Conservation (phyloP, 2,329 filamentous ascomycete genomes). For the Fusarium falciforme region DNA sequence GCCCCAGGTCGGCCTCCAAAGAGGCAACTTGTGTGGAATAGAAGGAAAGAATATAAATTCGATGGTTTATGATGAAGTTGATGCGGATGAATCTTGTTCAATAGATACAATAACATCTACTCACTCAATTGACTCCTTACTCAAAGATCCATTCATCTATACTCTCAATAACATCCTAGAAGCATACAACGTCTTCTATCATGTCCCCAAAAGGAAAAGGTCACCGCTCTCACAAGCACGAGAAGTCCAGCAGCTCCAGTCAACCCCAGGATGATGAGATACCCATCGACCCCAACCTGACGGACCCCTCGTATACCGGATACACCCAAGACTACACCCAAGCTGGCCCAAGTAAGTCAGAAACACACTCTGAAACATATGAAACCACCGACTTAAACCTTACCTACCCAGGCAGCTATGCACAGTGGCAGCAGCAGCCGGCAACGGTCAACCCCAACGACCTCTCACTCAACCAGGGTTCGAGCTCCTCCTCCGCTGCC, state of each 20-base stretch:
- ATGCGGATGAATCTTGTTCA: background rate
- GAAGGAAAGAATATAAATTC: constrained; percentile 2
- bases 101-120: background rate
- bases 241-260: too few relatives aligned
- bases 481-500: background rate
- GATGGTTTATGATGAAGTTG: too few relatives aligned
- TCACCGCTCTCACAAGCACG: too few relatives aligned
- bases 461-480: background rate
- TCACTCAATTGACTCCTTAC: background rate
- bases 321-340: constrained; percentile 7
- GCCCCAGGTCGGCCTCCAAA: constrained; percentile 19
- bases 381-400: background rate
- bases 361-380: constrained; percentile 21
- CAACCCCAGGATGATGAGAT: constrained; percentile 23
- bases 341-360: constrained; percentile 30
- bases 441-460: constrained; percentile 31
- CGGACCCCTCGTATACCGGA: background rate
- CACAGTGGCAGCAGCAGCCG: constrained; percentile 27
- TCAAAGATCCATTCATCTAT: background rate
- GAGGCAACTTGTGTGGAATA: background rate
- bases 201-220: constrained; percentile 36
- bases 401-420: constrained; percentile 5
- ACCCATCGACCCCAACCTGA: constrained; percentile 19
- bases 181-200: background rate
- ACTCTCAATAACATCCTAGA: too few relatives aligned